Conservation (phyloP, 2,329 filamentous ascomycete species). For the Bipolaris gigantea region DNA sequence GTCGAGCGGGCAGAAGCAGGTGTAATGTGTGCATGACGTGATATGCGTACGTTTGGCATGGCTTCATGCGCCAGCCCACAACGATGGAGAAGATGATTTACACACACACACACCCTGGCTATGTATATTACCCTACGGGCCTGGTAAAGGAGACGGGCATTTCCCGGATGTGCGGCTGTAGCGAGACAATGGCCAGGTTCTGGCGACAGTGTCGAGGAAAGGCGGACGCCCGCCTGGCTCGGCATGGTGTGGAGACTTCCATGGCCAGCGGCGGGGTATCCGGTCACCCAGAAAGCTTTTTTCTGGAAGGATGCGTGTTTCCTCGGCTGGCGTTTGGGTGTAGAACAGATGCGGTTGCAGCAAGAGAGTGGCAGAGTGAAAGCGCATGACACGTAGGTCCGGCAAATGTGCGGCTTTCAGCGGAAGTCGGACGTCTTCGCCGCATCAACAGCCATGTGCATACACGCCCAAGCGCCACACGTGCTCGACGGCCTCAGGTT, state of each 20-base stretch:
- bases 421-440: slow-evolving; percentile 6
- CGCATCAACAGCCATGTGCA: too few relatives aligned
- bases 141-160: neutral
- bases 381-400: slow-evolving; percentile 3
- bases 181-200: neutral
- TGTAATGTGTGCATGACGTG: slow-evolving; percentile 1
- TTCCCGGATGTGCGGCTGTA: neutral
- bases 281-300: neutral
- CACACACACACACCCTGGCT: neutral
- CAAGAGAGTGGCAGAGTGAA: too few relatives aligned
- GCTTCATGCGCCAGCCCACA: neutral
- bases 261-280: neutral
- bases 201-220: neutral
- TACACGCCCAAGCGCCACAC: slow-evolving; percentile 11
- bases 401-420: slow-evolving; percentile 1
- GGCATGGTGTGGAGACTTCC: neutral
- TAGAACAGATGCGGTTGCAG: neutral
- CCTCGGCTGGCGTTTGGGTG: neutral
- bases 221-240: neutral
- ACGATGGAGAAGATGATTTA: neutral
- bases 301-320: neutral
- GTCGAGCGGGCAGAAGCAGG: neutral
- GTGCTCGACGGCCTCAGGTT: slow-evolving; percentile 12
- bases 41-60: neutral
- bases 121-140: neutral